A percentile compares a stretch with the other conserved stretches of the same genome.
Evolutionary conservation across 805 yeast genomes (phyloP).

Genomic region (Wickerhamiella dianesei): DNA sequence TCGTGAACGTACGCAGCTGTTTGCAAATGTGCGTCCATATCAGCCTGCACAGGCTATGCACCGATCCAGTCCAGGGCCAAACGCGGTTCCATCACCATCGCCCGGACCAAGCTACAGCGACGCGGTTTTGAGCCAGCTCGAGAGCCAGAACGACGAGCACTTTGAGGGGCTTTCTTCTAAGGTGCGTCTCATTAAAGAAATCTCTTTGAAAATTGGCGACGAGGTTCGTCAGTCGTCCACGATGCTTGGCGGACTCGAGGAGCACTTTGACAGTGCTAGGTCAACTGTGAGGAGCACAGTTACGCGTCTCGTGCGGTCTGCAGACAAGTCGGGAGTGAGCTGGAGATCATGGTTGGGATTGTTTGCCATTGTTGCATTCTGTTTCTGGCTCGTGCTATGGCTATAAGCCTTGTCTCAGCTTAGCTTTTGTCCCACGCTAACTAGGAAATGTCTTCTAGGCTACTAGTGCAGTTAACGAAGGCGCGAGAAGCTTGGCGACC

Average conservation of each 20-base stretch:
- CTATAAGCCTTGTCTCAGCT: conserved; percentile 2
- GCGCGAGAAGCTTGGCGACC: conserved; percentile 40
- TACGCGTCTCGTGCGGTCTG: conserved; percentile 48
- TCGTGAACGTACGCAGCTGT: conserved; percentile 29
- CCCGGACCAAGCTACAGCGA: conserved; percentile 31
- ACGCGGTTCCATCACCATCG: neutral
- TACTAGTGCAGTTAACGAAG: conserved; percentile 29
- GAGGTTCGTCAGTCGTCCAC: conserved; percentile 44
- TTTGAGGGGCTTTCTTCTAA: conserved; percentile 40
- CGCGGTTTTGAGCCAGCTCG: conserved; percentile 43
- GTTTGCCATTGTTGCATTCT: conserved; percentile 33
- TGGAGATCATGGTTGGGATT: conserved; percentile 46
- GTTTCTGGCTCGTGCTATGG: conserved; percentile 36
- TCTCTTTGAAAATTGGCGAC: conserved; percentile 47
- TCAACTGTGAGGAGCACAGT: conserved; percentile 38
- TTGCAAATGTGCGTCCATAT: conserved; percentile 23
- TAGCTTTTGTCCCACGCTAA: no score
- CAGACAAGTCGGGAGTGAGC: conserved; percentile 48
- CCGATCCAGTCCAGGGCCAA: neutral
- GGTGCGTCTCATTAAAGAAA: conserved; percentile 40
- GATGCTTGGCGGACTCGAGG: conserved; percentile 32
- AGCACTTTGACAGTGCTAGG: conserved; percentile 36
- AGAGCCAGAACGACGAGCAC: conserved; percentile 53
- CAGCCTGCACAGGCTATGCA: conserved; percentile 17
- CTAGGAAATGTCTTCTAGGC: no score